Base-by-base conservation (phyloP, 2,329 filamentous ascomycete species). In the Alternaria gansuensis region DNA sequence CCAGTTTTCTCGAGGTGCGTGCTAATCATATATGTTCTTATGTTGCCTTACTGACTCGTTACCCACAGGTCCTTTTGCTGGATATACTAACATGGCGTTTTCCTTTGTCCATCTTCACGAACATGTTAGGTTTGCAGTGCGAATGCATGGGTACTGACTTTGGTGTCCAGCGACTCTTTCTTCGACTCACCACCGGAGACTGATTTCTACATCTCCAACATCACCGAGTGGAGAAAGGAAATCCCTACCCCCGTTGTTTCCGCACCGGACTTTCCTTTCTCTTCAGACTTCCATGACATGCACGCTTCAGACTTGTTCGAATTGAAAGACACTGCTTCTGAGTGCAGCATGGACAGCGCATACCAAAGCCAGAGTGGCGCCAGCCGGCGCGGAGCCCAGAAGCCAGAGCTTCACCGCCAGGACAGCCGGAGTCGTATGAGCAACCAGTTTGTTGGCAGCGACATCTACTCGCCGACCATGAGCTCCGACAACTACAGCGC, bases 341-440 rank as follows among this genome's bases (percentile, higher is more conserved):
- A 75, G 60, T 77, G 73, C 69, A 78, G 76, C 69, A 79, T 80
- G 77, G 77, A 80, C 67, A 79, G 76, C 66, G 71, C 75, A 57
- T 79, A 79, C 59, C 74, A 78, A 54, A 79, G 77, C 66, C 75
- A 77, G 66, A 71, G 67, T 56, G 73, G 77, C 63, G 70, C 75
- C 67, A 74, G 68, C 71, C 70, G 69, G 69, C 70, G 70, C 58
- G 69, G 69, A 63, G 60, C 65, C 45, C 62, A 64, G 51, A 66
- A 68, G 59, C 56, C 69, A 49, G 72, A 74, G 53, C 66, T 66
- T 61, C 67, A 62, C 56, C 23, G 67, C 63, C 74, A 76, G 66
- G 74, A 78, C 11, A 68, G 59, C 59, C 70, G 66, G 57, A 66
- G 58, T 52, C 69, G 64, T 13, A 66, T 74, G 62, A 68, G 64